Evolutionary conservation across 2,329 filamentous ascomycete species (phyloP).

Genomic region (Scedosporium apiospermum): DNA sequence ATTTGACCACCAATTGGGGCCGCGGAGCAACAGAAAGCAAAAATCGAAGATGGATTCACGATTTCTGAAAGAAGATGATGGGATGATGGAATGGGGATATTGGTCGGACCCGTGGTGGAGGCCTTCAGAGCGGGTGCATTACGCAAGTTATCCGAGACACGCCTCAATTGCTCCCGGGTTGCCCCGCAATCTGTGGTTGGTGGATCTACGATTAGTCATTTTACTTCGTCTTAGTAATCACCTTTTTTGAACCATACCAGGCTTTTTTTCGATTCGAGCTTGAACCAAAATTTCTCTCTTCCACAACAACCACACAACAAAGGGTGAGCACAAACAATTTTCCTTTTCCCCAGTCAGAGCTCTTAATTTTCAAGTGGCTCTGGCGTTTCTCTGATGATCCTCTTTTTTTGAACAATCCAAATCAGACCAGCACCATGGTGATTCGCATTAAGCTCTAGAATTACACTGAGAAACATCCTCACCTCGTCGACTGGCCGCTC

Average conservation of each 20-base stretch:
- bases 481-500: constrained; percentile 8
- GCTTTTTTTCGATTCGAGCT: background rate
- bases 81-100: background rate
- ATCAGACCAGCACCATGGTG: constrained; percentile 50
- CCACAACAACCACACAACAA: background rate
- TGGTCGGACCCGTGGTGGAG: background rate
- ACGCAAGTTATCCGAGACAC: background rate
- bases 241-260: too few relatives aligned
- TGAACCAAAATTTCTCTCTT: background rate
- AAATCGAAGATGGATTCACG: background rate
- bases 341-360: background rate
- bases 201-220: background rate
- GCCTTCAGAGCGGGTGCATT: background rate
- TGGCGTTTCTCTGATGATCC: constrained; percentile 32
- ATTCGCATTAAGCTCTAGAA: constrained; percentile 38
- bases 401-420: constrained; percentile 49
- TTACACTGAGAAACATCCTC: constrained; percentile 42
- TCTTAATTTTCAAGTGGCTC: background rate
- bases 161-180: background rate
- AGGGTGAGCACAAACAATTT: too few relatives aligned
- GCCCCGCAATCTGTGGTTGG: constrained; percentile 1
- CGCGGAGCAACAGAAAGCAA: background rate
- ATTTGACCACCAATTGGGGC: background rate
- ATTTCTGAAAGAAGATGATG: background rate
- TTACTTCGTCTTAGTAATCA: background rate